These are phyloP conservation scores for Uronychia binucleata DNA, from an alignment of 73 alveolate genomes.

Conservation along the genomic window DNA sequence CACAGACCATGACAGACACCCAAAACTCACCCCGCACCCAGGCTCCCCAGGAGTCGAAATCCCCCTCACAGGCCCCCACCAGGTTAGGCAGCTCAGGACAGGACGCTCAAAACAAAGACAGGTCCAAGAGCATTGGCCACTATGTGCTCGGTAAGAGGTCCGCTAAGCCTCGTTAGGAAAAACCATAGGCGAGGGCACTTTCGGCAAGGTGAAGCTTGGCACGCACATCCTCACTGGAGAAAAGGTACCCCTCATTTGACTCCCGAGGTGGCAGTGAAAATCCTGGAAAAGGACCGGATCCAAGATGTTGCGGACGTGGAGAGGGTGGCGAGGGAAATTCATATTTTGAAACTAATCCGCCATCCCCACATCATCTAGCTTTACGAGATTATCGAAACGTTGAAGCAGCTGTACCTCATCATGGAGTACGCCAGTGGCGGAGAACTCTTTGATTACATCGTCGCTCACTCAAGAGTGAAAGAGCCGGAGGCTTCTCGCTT, in stretches of 20 bases:
- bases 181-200: conserved; percentile 74
- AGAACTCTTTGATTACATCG: conserved; percentile 81
- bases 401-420: conserved; percentile 77
- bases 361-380: conserved; percentile 82
- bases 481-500: conserved; percentile 72
- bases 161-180: conserved; percentile 7
- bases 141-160: neutral
- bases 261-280: conserved; percentile 1
- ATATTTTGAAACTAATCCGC: conserved; percentile 79
- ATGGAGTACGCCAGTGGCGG: conserved; percentile 85
- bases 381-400: conserved; percentile 90
- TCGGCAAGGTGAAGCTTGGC: conserved; percentile 79
- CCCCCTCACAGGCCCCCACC: neutral
- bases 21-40: neutral
- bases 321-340: conserved; percentile 77
- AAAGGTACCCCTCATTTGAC: conserved; percentile 40
- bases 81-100: neutral
- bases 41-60: neutral
- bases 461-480: conserved; percentile 61
- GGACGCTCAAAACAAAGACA: neutral
- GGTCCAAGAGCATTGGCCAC: neutral
- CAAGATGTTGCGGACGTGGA: conserved; percentile 76
- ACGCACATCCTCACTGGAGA: conserved; percentile 69
- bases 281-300: conserved; percentile 64
- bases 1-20: neutral